phyloP scores from a whole-genome alignment of 2,329 filamentous ascomycete genomes.

The Colletotrichum caudatum region DNA sequence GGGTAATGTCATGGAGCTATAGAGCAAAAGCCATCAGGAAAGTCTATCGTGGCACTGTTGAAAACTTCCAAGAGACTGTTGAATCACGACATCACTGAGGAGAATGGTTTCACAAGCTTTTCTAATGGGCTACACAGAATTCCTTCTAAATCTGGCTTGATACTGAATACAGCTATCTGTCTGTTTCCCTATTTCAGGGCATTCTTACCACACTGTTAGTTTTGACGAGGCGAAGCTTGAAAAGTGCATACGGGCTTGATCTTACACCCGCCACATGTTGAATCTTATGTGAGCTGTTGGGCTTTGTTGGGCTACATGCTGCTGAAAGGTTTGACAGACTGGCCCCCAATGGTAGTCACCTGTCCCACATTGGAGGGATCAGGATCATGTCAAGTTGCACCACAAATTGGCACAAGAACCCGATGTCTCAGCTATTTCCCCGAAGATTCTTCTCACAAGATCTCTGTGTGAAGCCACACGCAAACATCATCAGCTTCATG shows the following conservation, averaged over 20 bases:
- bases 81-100: background rate
- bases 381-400: constrained; percentile 6
- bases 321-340: background rate
- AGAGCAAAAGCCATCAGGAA: background rate
- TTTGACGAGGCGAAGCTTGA: background rate
- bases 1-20: background rate
- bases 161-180: background rate
- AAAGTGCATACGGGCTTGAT: background rate
- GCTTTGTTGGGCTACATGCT: background rate
- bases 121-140: background rate
- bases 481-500: background rate
- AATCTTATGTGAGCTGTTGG: background rate
- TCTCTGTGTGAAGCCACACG: background rate
- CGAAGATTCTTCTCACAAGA: too few species aligned
- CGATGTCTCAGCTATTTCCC: background rate
- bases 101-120: too few species aligned
- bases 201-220: too few species aligned
- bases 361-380: background rate
- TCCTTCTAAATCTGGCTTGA: background rate
- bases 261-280: background rate
- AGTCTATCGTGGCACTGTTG: background rate
- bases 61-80: too few species aligned
- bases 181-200: background rate
- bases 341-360: background rate
- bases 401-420: background rate